These are phyloP conservation scores for Aureobasidium sp. DNA, from an alignment of 2,329 filamentous ascomycete species.

Conservation along the genomic window DNA sequence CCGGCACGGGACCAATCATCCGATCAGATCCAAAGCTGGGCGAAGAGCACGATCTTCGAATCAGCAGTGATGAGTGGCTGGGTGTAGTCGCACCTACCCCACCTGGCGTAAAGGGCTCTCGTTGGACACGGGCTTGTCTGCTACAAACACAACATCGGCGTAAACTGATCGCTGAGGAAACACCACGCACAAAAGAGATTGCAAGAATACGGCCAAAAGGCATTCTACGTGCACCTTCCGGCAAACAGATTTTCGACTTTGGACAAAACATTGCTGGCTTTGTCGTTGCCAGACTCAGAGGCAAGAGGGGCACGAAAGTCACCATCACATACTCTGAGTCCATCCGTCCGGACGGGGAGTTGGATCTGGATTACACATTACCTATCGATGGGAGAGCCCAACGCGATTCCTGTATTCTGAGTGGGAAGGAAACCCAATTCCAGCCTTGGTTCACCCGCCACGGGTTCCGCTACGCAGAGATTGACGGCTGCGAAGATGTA, in stretches of 20 bases:
- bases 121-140: not conserved
- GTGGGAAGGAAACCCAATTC: not conserved
- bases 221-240: not conserved
- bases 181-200: constrained; percentile 7
- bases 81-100: not conserved
- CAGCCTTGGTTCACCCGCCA: constrained; percentile 11
- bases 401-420: not conserved
- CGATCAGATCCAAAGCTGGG: constrained; percentile 5
- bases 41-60: constrained; percentile 3
- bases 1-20: constrained; percentile 1
- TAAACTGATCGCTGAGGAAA: constrained; percentile 9
- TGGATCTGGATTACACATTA: not conserved
- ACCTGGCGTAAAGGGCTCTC: not conserved
- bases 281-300: not conserved
- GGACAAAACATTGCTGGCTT: constrained; percentile 8
- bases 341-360: not conserved
- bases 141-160: not conserved
- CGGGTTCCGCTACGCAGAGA: constrained; percentile 5
- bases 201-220: constrained; percentile 1
- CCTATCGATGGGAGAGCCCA: not conserved
- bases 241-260: constrained; percentile 13
- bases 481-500: not conserved
- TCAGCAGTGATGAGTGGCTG: constrained; percentile 5
- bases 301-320: not conserved
- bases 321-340: constrained; percentile 1